Conservation (phyloP, 257 asterid genomes). For the Scutellaria galericulata region DNA sequence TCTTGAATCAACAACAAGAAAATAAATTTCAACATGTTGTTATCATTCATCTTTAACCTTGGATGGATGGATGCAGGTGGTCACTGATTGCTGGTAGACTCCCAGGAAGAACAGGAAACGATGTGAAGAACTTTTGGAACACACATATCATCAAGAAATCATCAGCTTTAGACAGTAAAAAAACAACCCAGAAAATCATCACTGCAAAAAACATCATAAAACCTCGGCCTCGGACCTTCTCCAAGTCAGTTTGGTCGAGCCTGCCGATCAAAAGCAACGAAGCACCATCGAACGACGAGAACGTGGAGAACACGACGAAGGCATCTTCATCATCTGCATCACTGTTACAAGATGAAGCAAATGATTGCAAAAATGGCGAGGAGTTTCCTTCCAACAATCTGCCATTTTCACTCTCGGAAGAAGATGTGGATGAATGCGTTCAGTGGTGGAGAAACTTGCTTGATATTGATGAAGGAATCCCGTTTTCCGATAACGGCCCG, state of each 20-base stretch:
- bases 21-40: too few relatives aligned
- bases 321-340: too few relatives aligned
- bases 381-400: neutral
- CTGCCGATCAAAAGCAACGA: neutral
- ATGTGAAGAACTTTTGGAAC: slow-evolving; percentile 65
- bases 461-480: neutral
- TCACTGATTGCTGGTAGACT: slow-evolving; percentile 68
- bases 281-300: neutral
- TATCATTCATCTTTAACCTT: neutral
- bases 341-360: too few relatives aligned
- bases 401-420: neutral
- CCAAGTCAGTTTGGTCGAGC: slow-evolving; percentile 3
- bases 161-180: too few relatives aligned
- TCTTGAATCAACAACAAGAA: neutral
- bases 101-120: slow-evolving; percentile 63
- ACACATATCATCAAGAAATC: slow-evolving; percentile 45
- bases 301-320: too few relatives aligned
- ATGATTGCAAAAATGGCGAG: neutral
- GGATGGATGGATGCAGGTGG: slow-evolving; percentile 43
- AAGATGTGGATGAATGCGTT: slow-evolving; percentile 21
- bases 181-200: neutral
- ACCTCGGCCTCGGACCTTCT: slow-evolving; percentile 40
- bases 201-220: slow-evolving; percentile 21
- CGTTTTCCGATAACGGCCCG: too few relatives aligned
- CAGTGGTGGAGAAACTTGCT: slow-evolving; percentile 40